Evolutionary conservation across 169 alveolate species (phyloP).

Genomic region (Toxoplasma gondii): DNA sequence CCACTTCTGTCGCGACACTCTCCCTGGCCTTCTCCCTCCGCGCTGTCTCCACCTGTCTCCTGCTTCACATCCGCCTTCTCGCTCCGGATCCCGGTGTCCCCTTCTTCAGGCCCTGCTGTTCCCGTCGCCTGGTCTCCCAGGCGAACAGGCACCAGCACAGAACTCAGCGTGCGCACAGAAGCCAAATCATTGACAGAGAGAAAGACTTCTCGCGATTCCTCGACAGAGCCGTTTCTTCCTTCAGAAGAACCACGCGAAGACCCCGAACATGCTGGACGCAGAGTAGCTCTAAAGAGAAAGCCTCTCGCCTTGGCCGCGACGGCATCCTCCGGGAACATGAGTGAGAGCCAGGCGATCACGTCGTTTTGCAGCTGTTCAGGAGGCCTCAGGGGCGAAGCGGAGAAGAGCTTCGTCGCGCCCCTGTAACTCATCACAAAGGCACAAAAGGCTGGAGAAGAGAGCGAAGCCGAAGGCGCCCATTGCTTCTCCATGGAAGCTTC

Average conservation of each 20-base stretch:
- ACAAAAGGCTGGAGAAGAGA: background rate
- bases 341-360: background rate
- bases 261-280: background rate
- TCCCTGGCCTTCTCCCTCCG: background rate
- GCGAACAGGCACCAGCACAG: background rate
- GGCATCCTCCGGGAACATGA: slow-evolving; percentile 23
- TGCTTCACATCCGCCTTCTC: too few relatives aligned
- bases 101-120: background rate
- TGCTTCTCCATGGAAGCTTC: background rate
- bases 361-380: background rate
- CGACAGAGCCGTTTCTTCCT: background rate
- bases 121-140: background rate
- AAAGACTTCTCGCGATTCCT: background rate
- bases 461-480: background rate
- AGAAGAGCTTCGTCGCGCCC: background rate
- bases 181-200: slow-evolving; percentile 13
- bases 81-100: background rate
- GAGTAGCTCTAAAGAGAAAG: background rate
- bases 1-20: background rate
- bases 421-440: background rate
- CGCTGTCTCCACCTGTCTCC: background rate
- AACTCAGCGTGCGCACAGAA: background rate
- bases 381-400: background rate
- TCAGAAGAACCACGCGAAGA: background rate
- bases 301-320: slow-evolving; percentile 1